Conservation (phyloP, 192 early-diverging fungal species). For the Coemansia sp. region DNA sequence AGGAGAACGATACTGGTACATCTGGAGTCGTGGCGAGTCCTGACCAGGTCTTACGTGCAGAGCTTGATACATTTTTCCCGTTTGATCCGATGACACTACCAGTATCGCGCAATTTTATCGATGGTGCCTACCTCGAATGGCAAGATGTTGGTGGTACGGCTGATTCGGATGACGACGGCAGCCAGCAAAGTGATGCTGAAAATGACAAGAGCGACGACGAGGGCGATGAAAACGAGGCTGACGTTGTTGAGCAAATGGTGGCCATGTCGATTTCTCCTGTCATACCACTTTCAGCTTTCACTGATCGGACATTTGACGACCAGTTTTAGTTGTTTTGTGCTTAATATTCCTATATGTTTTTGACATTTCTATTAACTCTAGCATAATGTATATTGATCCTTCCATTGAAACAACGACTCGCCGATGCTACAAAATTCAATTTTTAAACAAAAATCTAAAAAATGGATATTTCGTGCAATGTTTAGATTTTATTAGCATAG, state of each 20-base stretch:
- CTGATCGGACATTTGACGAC: constrained; percentile 4
- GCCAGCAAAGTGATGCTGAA: constrained; percentile 57
- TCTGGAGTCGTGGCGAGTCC: constrained; percentile 10
- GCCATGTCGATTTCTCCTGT: constrained; percentile 47
- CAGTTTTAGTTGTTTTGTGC: not conserved
- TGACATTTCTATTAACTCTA: too few relatives aligned
- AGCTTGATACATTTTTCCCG: constrained; percentile 84
- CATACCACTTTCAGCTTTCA: constrained; percentile 19
- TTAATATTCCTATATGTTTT: not conserved
- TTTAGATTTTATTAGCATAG: too few relatives aligned
- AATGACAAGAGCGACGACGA: constrained; percentile 47
- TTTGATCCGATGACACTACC: constrained; percentile 88
- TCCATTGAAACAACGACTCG: not conserved
- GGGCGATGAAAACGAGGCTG: constrained; percentile 43
- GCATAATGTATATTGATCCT: not conserved
- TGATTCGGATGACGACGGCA: constrained; percentile 49
- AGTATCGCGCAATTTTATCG: constrained; percentile 64
- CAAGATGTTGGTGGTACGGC: constrained; percentile 56
- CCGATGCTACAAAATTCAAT: not conserved
- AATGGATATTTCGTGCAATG: too few relatives aligned
- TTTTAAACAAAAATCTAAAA: not conserved
- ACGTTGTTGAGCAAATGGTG: constrained; percentile 33
- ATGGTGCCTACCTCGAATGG: constrained; percentile 81
- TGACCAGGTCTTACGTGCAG: constrained; percentile 33
- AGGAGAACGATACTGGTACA: constrained; percentile 1